Conservation (phyloP, 2,329 filamentous ascomycete genomes). For the Penicillium sp. region DNA sequence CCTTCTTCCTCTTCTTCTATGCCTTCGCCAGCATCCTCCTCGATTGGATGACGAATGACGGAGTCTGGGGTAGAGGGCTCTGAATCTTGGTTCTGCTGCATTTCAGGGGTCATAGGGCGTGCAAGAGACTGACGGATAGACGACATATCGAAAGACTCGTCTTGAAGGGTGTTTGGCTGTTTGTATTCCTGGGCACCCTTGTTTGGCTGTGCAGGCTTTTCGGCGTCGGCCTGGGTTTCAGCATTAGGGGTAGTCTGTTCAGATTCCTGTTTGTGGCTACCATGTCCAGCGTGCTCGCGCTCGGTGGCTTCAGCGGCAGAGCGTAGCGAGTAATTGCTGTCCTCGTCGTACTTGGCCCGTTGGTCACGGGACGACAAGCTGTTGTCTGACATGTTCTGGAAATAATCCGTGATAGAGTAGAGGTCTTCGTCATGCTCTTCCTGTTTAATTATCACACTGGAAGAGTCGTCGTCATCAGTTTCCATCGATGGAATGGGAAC, state of each 20-base stretch:
- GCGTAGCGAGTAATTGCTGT: slow-evolving; percentile 54
- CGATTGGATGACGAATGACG: slow-evolving; percentile 75
- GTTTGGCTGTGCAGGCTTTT: slow-evolving; percentile 15
- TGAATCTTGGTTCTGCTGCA: slow-evolving; percentile 57
- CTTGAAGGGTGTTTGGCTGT: slow-evolving; percentile 11
- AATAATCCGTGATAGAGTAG: slow-evolving; percentile 67
- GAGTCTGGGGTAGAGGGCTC: slow-evolving; percentile 79
- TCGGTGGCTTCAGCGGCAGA: slow-evolving; percentile 30
- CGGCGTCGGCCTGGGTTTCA: slow-evolving; percentile 1
- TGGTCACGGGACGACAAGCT: slow-evolving; percentile 28
- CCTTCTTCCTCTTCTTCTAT: slow-evolving; percentile 6
- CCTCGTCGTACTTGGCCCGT: slow-evolving; percentile 52
- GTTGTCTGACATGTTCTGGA: slow-evolving; percentile 49
- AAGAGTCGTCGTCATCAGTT: slow-evolving; percentile 54
- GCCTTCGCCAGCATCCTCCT: slow-evolving; percentile 41
- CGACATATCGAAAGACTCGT: slow-evolving; percentile 35
- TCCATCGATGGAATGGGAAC: slow-evolving; percentile 86
- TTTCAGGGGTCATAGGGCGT: slow-evolving; percentile 49
- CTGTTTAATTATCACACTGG: slow-evolving; percentile 66
- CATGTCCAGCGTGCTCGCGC: slow-evolving; percentile 8
- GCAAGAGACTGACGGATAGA: slow-evolving; percentile 40
- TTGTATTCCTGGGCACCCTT: slow-evolving; percentile 41
- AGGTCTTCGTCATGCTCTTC: slow-evolving; percentile 59
- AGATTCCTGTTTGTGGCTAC: slow-evolving; percentile 30
- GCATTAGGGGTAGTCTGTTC: slow-evolving; percentile 35